phyloP scores from a whole-genome alignment of 768 basidiomycete genomes.

The Mycena alexandri region DNA sequence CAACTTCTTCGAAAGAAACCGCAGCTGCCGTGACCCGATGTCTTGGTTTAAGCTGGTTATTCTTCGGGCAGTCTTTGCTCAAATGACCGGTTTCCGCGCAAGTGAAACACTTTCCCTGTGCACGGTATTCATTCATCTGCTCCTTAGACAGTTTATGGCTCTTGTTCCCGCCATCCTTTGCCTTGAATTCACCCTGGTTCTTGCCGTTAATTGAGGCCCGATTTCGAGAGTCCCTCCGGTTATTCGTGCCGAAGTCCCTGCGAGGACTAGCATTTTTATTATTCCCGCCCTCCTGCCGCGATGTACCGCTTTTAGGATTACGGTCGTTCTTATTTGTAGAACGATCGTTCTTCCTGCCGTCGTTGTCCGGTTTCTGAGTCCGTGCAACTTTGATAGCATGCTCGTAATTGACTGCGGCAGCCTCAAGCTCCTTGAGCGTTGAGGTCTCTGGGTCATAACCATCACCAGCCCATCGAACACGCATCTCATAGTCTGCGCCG shows the following conservation, averaged over 20 bases:
- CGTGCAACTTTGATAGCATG: conserved; percentile 14
- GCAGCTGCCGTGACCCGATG: background rate
- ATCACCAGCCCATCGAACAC: too few species aligned
- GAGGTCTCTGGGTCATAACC: conserved; percentile 20
- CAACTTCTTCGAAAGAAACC: conserved; percentile 10
- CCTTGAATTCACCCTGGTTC: background rate
- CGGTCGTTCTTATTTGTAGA: background rate
- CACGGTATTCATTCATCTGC: conserved; percentile 28
- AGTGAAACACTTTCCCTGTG: conserved; percentile 30
- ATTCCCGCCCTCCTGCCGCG: conserved; percentile 28
- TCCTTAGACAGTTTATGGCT: conserved; percentile 10
- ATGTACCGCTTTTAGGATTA: background rate
- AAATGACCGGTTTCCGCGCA: conserved; percentile 22
- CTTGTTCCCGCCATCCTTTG: background rate
- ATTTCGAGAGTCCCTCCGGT: background rate
- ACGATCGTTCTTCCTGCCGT: background rate
- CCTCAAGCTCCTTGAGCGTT: conserved; percentile 2
- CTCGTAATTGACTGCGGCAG: conserved; percentile 24
- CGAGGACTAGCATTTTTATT: background rate
- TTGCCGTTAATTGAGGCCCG: background rate
- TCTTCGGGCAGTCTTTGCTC: conserved; percentile 32
- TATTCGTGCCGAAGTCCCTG: background rate
- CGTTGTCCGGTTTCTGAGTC: background rate
- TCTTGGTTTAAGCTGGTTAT: conserved; percentile 11
- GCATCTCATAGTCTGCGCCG: too few species aligned